A percentile compares a stretch with the other conserved stretches of the same genome.
Conservation (phyloP, 352 stramenopile species). For the Globisporangium middletonii region DNA sequence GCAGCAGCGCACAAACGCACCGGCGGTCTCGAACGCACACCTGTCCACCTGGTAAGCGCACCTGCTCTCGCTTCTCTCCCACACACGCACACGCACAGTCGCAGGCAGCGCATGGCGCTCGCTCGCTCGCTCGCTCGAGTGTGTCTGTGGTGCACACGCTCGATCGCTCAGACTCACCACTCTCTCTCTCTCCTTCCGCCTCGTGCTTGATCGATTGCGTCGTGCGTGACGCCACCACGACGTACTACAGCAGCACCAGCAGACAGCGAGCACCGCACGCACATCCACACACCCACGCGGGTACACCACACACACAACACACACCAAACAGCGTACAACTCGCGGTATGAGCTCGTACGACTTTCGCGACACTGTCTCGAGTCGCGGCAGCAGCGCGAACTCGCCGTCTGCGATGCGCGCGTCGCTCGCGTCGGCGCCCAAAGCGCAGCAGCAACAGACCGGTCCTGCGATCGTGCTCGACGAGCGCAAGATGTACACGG, state of each 20-base stretch:
- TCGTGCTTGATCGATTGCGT: background rate
- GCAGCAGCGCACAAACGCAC: no score
- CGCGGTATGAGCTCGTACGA: constrained; percentile 7
- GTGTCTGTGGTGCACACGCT: no score
- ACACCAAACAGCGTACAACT: background rate
- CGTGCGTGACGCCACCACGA: background rate
- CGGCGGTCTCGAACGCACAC: no score
- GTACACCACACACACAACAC: background rate
- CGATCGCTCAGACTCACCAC: no score
- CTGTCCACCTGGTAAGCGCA: no score
- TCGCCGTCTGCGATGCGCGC: background rate
- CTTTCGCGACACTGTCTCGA: constrained; percentile 7
- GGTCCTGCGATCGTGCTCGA: constrained; percentile 42
- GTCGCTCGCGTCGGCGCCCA: constrained; percentile 17
- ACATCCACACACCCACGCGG: background rate
- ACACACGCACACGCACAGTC: no score
- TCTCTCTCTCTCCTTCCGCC: no score
- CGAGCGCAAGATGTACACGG: constrained; percentile 73
- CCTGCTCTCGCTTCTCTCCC: no score
- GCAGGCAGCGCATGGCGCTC: no score
- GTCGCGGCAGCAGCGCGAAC: background rate
- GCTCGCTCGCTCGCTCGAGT: no score
- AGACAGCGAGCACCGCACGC: no score
- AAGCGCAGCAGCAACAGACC: constrained; percentile 16
- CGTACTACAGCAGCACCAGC: background rate